A percentile compares a stretch with the other conserved stretches of the same genome.
These are phyloP conservation scores for Anthracocystis walkeri DNA, from an alignment of 1,284 basidiomycete genomes.

Conservation along the genomic window DNA sequence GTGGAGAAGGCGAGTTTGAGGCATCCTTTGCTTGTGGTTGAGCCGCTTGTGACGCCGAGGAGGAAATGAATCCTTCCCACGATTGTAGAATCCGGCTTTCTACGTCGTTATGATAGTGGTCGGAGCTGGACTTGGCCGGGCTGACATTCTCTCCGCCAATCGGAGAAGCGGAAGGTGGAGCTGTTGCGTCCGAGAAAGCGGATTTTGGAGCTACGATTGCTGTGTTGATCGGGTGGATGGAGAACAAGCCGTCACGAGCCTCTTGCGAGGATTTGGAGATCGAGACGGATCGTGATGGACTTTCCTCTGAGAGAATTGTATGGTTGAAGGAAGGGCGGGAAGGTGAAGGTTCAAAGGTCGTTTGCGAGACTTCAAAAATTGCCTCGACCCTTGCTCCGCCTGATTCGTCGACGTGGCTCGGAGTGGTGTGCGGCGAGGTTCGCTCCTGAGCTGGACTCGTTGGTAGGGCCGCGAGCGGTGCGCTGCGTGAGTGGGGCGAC, in stretches of 20 bases:
- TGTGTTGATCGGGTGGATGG: background rate
- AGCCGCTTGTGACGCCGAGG: background rate
- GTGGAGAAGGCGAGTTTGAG: background rate
- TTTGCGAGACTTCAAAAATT: background rate
- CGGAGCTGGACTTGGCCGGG: background rate
- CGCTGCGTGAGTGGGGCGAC: background rate
- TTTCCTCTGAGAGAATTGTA: background rate
- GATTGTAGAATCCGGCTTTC: background rate
- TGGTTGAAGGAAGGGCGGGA: background rate
- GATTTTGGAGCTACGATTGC: background rate
- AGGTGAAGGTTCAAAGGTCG: background rate
- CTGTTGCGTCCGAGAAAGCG: background rate
- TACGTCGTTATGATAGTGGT: background rate
- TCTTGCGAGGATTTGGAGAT: background rate
- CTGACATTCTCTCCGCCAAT: background rate
- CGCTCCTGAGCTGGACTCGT: background rate
- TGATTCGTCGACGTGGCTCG: background rate
- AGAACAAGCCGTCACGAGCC: background rate
- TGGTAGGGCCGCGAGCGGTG: background rate
- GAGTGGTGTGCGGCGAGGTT: background rate
- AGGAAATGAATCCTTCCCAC: background rate
- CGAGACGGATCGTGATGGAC: background rate
- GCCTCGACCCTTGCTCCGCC: background rate
- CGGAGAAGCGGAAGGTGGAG: background rate
- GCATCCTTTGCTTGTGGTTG: background rate